phyloP scores from a whole-genome alignment of 192 early-diverging fungal species.

The Backusella mclennaniae region DNA sequence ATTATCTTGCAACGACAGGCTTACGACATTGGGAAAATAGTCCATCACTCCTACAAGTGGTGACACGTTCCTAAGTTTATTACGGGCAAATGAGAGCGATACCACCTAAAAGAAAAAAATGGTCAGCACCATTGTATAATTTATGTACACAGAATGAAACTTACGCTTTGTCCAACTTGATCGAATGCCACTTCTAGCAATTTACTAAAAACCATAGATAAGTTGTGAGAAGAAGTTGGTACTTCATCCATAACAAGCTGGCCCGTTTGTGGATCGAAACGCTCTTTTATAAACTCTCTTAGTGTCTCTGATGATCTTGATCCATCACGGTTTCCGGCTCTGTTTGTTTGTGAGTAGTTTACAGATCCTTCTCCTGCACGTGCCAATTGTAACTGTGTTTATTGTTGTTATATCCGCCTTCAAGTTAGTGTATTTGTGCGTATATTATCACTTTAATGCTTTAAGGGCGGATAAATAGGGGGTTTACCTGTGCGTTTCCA shows the following conservation, averaged over 20 bases:
- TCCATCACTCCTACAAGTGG: conserved; percentile 29
- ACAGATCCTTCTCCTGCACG: not conserved
- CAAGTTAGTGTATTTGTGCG: not conserved
- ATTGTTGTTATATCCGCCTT: no score
- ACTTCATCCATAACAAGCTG: conserved; percentile 28
- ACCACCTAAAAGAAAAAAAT: conserved; percentile 23
- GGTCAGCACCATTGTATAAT: not conserved
- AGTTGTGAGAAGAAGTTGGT: conserved; percentile 6
- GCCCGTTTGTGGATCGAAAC: conserved; percentile 13
- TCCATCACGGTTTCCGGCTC: not conserved
- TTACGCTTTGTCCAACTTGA: conserved; percentile 18
- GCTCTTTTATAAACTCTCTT: conserved; percentile 20
- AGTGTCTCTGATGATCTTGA: not conserved
- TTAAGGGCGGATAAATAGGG: not conserved
- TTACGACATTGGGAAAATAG: conserved; percentile 41
- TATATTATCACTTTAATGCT: not conserved
- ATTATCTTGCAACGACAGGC: conserved; percentile 47
- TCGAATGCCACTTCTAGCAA: conserved; percentile 12
- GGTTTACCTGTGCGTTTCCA: not conserved
- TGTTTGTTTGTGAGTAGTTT: not conserved
- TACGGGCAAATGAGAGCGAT: conserved; percentile 42
- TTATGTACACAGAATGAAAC: not conserved
- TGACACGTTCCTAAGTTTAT: conserved; percentile 27
- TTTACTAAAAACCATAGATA: not conserved
- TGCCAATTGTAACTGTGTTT: not conserved